Percentiles rank a stretch among this genome's conserved stretches.
phyloP scores from a whole-genome alignment of 257 asterid species.

The Marsdenia floribunda region DNA sequence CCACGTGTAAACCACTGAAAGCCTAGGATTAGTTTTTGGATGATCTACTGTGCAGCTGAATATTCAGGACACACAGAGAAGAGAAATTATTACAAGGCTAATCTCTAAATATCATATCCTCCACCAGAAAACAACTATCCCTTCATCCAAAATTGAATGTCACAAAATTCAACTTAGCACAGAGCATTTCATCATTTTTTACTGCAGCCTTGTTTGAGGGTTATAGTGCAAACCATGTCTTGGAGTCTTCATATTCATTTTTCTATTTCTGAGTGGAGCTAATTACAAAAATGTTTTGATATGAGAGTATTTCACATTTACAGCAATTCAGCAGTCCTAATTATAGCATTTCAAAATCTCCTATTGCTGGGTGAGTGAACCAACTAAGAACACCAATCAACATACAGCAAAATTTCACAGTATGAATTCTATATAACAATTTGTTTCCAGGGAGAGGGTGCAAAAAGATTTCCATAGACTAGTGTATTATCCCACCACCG shows the following conservation, averaged over 20 bases:
- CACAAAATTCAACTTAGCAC: not conserved
- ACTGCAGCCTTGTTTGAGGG: not conserved
- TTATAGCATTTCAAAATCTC: not conserved
- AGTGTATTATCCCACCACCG: not conserved
- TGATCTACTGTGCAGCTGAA: not conserved
- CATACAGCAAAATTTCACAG: not conserved
- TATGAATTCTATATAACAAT: not conserved
- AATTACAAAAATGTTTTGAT: not conserved
- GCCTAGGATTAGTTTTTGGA: not conserved
- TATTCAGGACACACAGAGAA: not conserved
- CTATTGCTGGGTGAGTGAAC: not conserved
- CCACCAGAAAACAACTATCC: not conserved
- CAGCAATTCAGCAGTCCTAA: not conserved
- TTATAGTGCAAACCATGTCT: not conserved
- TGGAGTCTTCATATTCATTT: not conserved
- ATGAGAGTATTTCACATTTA: not conserved
- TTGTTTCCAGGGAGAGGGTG: slow-evolving; percentile 2
- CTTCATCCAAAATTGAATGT: not conserved
- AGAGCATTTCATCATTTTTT: not conserved
- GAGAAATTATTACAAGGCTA: not conserved
- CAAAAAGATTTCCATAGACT: not conserved
- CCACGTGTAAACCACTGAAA: not conserved
- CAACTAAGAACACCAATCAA: not conserved
- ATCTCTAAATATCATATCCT: not conserved
- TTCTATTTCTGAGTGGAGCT: not conserved